phyloP scores from a whole-genome alignment of 768 basidiomycete genomes.

The Russula sp. region DNA sequence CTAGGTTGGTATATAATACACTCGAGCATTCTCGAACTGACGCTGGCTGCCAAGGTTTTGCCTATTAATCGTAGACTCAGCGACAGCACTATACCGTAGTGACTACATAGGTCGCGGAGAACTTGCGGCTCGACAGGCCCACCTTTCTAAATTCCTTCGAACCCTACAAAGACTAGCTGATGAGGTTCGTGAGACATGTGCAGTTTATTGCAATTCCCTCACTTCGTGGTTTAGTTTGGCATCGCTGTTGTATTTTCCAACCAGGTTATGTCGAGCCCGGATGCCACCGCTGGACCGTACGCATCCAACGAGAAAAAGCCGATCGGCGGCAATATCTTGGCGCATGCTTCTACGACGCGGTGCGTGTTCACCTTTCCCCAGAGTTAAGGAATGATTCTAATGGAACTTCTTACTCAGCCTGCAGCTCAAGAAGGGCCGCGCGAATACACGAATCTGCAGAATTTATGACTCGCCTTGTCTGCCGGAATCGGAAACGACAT shows the following conservation, averaged over 20 bases:
- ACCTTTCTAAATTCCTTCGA: conserved; percentile 92
- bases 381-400: neutral
- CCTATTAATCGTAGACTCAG: conserved; percentile 92
- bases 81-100: conserved; percentile 90
- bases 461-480: conserved; percentile 98
- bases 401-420: conserved; percentile 41
- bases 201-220: conserved; percentile 1
- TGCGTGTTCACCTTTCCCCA: conserved; percentile 30
- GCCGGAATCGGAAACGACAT: conserved; percentile 93
- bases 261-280: conserved; percentile 99
- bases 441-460: conserved; percentile 88
- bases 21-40: conserved; percentile 23
- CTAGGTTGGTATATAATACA: conserved; percentile 51
- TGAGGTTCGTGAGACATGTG: conserved; percentile 54
- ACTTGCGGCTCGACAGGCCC: conserved; percentile 89
- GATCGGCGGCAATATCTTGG: conserved; percentile 98
- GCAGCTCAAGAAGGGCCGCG: conserved; percentile 88
- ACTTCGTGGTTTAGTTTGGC: conserved; percentile 64
- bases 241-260: conserved; percentile 97
- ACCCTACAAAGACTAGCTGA: conserved; percentile 92
- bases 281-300: conserved; percentile 85
- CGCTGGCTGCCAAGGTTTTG: conserved; percentile 63
- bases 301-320: conserved; percentile 95
- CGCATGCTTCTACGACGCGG: conserved; percentile 97
- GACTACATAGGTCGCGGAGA: conserved; percentile 96